Percentiles rank a stretch among this genome's conserved stretches.
Evolutionary conservation across 331 rosid species (phyloP).

Genomic region (Cydonia oblonga): DNA sequence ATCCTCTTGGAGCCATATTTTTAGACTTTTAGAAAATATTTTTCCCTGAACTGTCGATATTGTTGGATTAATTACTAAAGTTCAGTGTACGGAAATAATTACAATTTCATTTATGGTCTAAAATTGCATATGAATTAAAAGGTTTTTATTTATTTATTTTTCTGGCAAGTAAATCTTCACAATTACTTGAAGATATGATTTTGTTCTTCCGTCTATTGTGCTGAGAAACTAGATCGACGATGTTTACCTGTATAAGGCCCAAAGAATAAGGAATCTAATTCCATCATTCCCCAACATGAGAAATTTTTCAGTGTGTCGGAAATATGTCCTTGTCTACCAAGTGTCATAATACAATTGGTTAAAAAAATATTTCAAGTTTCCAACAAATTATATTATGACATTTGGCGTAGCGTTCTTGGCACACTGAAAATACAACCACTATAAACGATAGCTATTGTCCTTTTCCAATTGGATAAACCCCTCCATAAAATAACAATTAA

Average conservation of each 20-base stretch:
- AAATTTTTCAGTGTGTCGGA: no score
- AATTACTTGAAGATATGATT: neutral
- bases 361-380: no score
- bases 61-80: neutral
- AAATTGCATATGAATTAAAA: neutral
- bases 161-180: neutral
- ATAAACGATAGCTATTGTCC: neutral
- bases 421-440: no score
- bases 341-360: no score
- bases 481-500: neutral
- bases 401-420: no score
- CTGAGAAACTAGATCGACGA: neutral
- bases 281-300: no score
- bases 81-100: neutral
- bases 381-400: no score
- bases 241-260: neutral
- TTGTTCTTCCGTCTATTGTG: neutral
- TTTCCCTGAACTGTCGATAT: neutral
- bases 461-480: neutral
- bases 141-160: neutral
- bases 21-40: neutral
- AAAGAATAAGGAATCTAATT: no score
- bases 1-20: neutral
- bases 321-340: no score
- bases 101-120: neutral